Evolutionary conservation across 495 filamentous ascomycete species (phyloP), one percentile per base, ranked within the genome.

Genomic region (Penicillium cataractarum): DNA sequence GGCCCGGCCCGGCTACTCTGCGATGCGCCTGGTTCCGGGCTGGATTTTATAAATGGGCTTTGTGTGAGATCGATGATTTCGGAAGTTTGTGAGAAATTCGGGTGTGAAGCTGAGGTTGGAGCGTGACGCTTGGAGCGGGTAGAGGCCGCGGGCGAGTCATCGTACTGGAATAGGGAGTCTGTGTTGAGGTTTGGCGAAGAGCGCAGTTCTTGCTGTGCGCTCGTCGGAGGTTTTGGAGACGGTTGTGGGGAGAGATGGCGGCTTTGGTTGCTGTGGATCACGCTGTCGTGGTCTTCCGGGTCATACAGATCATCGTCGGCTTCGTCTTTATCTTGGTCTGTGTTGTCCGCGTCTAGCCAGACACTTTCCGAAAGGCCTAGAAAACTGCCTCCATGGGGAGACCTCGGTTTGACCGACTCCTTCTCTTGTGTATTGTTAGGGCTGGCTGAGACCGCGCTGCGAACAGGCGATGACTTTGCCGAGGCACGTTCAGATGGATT

Each of bases 11-110:
- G 42, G 22, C 49, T 31, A 40, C 32, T 29, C 27, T 46, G 53
- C 17, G 39, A 31, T 0, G 32, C 37, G 12, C 4, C 22, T 9
- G 9, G 48, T n/a, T 33, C 64, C 10, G 74, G 64, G 55, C 71
- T 71, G 1, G 69, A 68, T 0, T 57, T 67, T 1, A 73, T 70
- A n/a, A 72, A 73, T 2, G 82, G 78, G 51, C 76, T 80, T 22
- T 75, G 75, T 0, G 81, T 83, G 24, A 83, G 65, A 54, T 83
- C 81, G 10, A 84, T 67, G 19, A 82, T 52, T 26, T 65, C 67
- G 3, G 74, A 75, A 10, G 48, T 56, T 55, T 76, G 71, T 2
- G 74, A 72, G 22, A 56, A 40, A 6, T 56, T 60, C 32, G 49
- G 53, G 29, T 66, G 69, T 4, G 63, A 68, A 37, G 21, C 27